A percentile compares a stretch with the other conserved stretches of the same genome.
Conservation (phyloP, 805 yeast species). For the Zygosaccharomyces kombuchaensis region DNA sequence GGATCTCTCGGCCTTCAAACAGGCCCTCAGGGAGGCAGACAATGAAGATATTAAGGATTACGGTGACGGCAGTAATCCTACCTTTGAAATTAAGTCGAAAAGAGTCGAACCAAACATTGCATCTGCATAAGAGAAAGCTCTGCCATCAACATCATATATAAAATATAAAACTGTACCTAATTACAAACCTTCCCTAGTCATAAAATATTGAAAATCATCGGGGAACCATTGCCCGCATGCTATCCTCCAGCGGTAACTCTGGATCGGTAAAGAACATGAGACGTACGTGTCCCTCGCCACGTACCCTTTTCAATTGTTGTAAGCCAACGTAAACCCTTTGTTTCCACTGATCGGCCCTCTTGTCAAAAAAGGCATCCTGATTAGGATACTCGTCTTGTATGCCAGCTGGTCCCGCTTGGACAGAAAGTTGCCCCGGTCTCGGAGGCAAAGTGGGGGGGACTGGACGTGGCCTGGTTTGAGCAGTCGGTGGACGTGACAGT, state of each 20-base stretch:
- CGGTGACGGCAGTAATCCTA: constrained; percentile 57
- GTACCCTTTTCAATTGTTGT: constrained; percentile 18
- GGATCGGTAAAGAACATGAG: constrained; percentile 34
- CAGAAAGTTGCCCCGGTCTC: constrained; percentile 30
- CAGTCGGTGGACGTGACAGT: constrained; percentile 2
- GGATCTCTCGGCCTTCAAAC: constrained; percentile 42
- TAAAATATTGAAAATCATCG: not conserved
- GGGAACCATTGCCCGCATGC: constrained; percentile 10
- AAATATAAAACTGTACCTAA: constrained; percentile 2
- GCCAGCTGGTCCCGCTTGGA: constrained; percentile 16
- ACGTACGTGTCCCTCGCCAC: constrained; percentile 18
- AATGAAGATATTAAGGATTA: constrained; percentile 56
- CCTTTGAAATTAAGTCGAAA: constrained; percentile 29
- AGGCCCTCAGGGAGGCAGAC: constrained; percentile 36
- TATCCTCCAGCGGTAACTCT: constrained; percentile 21
- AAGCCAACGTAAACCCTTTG: constrained; percentile 44
- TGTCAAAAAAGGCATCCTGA: constrained; percentile 38
- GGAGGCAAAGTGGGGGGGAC: constrained; percentile 24
- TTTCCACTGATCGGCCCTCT: constrained; percentile 53
- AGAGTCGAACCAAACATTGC: constrained; percentile 14
- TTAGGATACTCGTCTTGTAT: constrained; percentile 30
- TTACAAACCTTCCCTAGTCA: constrained; percentile 1
- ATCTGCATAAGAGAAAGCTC: constrained; percentile 15
- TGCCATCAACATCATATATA: not conserved
- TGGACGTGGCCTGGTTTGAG: constrained; percentile 12